Percentiles rank a stretch among this genome's conserved stretches.
Evolutionary conservation across 768 basidiomycete genomes (phyloP).

Genomic region (Lenzites betulinus): DNA sequence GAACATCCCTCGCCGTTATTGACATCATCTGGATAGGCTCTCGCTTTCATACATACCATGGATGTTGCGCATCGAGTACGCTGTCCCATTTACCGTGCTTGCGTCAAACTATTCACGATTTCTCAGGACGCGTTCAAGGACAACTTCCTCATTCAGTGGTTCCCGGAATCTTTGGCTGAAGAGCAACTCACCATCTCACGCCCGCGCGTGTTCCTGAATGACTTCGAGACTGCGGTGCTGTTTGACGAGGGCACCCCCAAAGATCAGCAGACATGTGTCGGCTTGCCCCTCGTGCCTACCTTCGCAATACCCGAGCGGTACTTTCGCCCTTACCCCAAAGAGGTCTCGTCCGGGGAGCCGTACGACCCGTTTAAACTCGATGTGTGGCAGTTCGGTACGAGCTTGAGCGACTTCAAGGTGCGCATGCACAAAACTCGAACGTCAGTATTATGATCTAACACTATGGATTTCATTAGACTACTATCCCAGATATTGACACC

Average conservation of each 20-base stretch:
- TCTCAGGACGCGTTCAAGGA: conserved; percentile 34
- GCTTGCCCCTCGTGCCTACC: not conserved
- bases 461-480: not conserved
- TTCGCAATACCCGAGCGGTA: conserved; percentile 17
- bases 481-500: conserved; percentile 1
- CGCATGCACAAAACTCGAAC: too few relatives aligned
- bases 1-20: not conserved
- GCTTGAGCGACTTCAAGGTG: conserved; percentile 21
- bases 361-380: conserved; percentile 35
- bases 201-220: conserved; percentile 36
- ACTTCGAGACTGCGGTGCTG: conserved; percentile 35
- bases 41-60: not conserved
- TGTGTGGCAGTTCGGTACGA: conserved; percentile 33
- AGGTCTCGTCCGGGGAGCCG: conserved; percentile 23
- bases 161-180: conserved; percentile 31
- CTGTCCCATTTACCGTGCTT: not conserved
- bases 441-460: not conserved
- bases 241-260: conserved; percentile 27
- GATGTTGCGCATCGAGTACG: not conserved
- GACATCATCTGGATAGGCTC: not conserved
- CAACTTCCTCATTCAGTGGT: conserved; percentile 37
- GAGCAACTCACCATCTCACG: conserved; percentile 16
- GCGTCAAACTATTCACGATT: not conserved
- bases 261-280: conserved; percentile 11
- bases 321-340: conserved; percentile 26